Base-by-base conservation (phyloP, 2,329 filamentous ascomycete species). In the Coccinonectria pachysandricola region DNA sequence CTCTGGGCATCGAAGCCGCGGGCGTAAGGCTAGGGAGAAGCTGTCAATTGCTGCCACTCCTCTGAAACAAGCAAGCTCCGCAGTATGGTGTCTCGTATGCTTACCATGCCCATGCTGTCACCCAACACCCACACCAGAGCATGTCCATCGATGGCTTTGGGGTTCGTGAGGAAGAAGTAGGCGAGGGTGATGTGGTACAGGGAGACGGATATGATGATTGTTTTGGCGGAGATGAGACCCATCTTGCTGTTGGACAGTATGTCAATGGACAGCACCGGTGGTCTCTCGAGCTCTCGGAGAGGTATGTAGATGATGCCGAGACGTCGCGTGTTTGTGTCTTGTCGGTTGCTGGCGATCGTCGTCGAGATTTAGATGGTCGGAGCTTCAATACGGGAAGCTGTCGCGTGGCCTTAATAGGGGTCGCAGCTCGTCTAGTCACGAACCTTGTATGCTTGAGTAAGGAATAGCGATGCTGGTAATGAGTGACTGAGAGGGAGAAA, bases 151-250 rank as follows among this genome's bases (percentile, higher is more conserved):
- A 95, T 66, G 21, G 71, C 65, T 35, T 62, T 59, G 5, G 87
- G 87, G 32, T 68, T 76, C 21, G 73, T 79, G 45, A 92, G 66
- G 59, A 95, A 79, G 62, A 91, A 84, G 57, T 79, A 86, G 45
- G 78, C 85, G 24, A 91, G 64, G 5, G 82, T 83, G 39, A 94
- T 57, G 59, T 94, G 83, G 62, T 91, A 85, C 50, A 93, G 70
- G 42, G 80, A 81, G 42, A 94, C 62, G 27, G 75, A 78, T 43
- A 82, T 79, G 44, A 95, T 79, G 53, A 94, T 78, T 7, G 79
- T 83, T 49, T 71, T 79, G 34, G 78, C 76, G 3, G 83, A 86
- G 47, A 95, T 69, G 52, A 92, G 64, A 16, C 75, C 79, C 87
- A 95, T 95, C 35, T 19, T n/a, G 27, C 63, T 44, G 44, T 30